These are phyloP conservation scores for Vickermania ingenoplastis DNA, from an alignment of 208 protist species.

Conservation along the genomic window DNA sequence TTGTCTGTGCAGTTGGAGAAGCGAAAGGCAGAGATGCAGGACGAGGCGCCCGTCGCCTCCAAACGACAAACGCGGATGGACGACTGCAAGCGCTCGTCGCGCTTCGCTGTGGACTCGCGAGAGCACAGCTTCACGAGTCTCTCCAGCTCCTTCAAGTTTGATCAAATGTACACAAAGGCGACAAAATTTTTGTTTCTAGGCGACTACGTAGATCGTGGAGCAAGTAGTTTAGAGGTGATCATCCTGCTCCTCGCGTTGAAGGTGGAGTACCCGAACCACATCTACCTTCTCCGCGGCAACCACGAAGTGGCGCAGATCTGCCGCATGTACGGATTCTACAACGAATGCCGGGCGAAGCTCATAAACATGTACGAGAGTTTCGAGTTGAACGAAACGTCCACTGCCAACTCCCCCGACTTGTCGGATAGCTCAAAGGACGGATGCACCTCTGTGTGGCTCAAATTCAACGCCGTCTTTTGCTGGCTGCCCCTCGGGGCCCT, in stretches of 20 bases:
- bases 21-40: constrained; percentile 1
- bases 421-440: constrained; percentile 4
- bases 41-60: neutral
- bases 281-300: constrained; percentile 86
- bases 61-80: neutral
- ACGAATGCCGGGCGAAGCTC: constrained; percentile 67
- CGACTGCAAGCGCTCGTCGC: neutral
- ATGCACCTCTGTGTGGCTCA: constrained; percentile 29
- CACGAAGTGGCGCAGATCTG: constrained; percentile 84
- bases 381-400: neutral
- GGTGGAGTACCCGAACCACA: constrained; percentile 73
- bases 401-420: constrained; percentile 1
- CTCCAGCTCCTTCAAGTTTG: neutral
- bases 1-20: constrained; percentile 45
- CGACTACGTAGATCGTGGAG: constrained; percentile 96
- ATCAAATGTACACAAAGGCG: constrained; percentile 9
- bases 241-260: constrained; percentile 76
- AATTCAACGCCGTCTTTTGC: constrained; percentile 76
- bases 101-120: neutral
- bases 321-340: constrained; percentile 79
- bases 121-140: neutral
- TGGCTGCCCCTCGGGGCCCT: constrained; percentile 79
- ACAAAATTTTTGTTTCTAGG: constrained; percentile 94
- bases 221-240: constrained; percentile 73
- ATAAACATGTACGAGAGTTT: constrained; percentile 59